Percentiles rank a stretch among this genome's conserved stretches.
phyloP scores from a whole-genome alignment of 352 stramenopile species.

The Globisporangium canariense region DNA sequence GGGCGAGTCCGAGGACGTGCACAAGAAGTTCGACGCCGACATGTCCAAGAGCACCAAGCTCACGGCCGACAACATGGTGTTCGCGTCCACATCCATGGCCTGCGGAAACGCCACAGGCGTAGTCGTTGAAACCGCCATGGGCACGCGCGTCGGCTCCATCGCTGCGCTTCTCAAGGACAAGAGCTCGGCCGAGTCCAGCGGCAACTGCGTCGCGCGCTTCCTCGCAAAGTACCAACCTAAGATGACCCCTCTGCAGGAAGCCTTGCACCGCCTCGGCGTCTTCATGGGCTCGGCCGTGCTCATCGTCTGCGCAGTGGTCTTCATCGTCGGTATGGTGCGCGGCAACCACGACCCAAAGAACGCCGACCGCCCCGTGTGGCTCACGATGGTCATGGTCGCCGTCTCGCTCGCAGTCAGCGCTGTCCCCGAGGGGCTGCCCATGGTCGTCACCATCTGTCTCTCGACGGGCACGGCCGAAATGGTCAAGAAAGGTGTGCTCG shows the following conservation, averaged over 20 bases:
- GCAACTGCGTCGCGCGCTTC: slow-evolving; percentile 19
- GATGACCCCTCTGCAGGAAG: slow-evolving; percentile 84
- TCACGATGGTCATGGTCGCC: slow-evolving; percentile 90
- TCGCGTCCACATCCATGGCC: slow-evolving; percentile 76
- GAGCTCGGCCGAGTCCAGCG: slow-evolving; percentile 4
- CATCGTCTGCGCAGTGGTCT: slow-evolving; percentile 82
- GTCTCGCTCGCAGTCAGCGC: slow-evolving; percentile 64
- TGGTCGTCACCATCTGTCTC: slow-evolving; percentile 43
- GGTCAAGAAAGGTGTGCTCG: slow-evolving; percentile 45
- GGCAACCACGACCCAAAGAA: slow-evolving; percentile 44
- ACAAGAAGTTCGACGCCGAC: slow-evolving; percentile 24
- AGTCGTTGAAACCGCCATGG: slow-evolving; percentile 41
- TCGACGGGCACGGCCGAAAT: slow-evolving; percentile 33
- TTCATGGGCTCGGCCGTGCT: slow-evolving; percentile 80
- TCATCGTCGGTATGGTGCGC: slow-evolving; percentile 75
- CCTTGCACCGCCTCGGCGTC: slow-evolving; percentile 92
- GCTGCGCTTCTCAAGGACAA: slow-evolving; percentile 32
- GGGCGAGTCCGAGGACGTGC: slow-evolving; percentile 59
- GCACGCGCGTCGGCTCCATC: slow-evolving; percentile 42
- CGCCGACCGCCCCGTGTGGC: slow-evolving; percentile 69
- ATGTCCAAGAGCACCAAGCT: slow-evolving; percentile 29
- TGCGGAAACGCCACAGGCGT: slow-evolving; percentile 39
- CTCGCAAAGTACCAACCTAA: slow-evolving; percentile 32
- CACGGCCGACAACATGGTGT: slow-evolving; percentile 81
- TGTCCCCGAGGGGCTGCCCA: slow-evolving; percentile 36